Conservation (phyloP, 2,329 filamentous ascomycete genomes). For the Epichloe festucae region DNA sequence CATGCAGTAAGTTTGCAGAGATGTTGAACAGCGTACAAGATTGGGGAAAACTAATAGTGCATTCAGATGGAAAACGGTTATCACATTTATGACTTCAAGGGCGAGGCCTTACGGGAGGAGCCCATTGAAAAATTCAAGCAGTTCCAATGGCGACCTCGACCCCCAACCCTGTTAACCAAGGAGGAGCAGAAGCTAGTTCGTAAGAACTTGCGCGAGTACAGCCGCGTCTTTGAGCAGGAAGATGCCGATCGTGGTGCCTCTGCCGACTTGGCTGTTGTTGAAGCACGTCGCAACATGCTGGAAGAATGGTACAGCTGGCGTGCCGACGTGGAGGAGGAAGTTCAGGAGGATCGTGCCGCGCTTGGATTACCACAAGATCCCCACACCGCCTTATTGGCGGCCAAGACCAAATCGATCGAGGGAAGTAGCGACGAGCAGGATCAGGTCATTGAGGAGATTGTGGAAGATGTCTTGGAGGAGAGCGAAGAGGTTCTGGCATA, state of each 20-base stretch:
- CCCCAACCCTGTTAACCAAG: conserved; percentile 80
- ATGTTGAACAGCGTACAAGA: neutral
- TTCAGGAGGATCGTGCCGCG: conserved; percentile 56
- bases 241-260: conserved; percentile 88
- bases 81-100: conserved; percentile 95
- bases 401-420: conserved; percentile 39
- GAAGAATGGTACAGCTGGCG: conserved; percentile 86
- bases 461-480: conserved; percentile 75
- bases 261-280: conserved; percentile 86
- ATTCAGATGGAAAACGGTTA: conserved; percentile 95
- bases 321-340: conserved; percentile 55
- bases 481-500: conserved; percentile 58
- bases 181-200: conserved; percentile 96
- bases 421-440: conserved; percentile 51
- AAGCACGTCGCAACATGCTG: conserved; percentile 68
- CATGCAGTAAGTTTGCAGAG: conserved; percentile 57
- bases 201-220: conserved; percentile 97
- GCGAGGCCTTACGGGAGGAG: conserved; percentile 78
- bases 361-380: conserved; percentile 54
- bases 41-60: conserved; percentile 2
- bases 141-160: conserved; percentile 85
- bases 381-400: conserved; percentile 46
- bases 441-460: conserved; percentile 74
- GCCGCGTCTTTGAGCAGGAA: conserved; percentile 85
- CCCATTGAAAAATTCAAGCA: conserved; percentile 97